Evolutionary conservation across 371 early-diverging fungal species (phyloP).

Genomic region (Rhizopus microsporus): DNA sequence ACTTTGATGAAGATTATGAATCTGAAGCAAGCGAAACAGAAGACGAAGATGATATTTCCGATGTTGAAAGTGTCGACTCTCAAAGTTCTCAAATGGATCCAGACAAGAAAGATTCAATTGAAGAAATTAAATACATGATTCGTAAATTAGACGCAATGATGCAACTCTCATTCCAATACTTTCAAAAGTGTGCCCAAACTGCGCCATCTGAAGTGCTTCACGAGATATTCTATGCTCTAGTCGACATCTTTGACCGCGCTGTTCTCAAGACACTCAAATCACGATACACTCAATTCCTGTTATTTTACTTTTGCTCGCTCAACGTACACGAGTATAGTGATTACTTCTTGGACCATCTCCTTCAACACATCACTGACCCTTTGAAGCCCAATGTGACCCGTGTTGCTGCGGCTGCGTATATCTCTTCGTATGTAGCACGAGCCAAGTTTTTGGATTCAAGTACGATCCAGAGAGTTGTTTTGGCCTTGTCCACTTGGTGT

Average conservation of each 20-base stretch:
- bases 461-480: slow-evolving; percentile 66
- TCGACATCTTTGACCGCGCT: slow-evolving; percentile 79
- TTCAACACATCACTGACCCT: slow-evolving; percentile 61
- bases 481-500: slow-evolving; percentile 71
- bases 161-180: slow-evolving; percentile 64
- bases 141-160: slow-evolving; percentile 89
- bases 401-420: slow-evolving; percentile 82
- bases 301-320: slow-evolving; percentile 82
- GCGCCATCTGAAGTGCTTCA: slow-evolving; percentile 26
- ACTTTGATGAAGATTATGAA: slow-evolving; percentile 47
- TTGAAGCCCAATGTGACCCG: slow-evolving; percentile 70
- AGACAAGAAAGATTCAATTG: slow-evolving; percentile 32
- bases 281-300: slow-evolving; percentile 89
- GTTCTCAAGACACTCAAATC: slow-evolving; percentile 88
- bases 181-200: slow-evolving; percentile 31
- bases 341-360: slow-evolving; percentile 77
- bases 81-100: slow-evolving; percentile 19
- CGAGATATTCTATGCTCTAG: slow-evolving; percentile 63
- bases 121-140: slow-evolving; percentile 66
- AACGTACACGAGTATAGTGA: slow-evolving; percentile 67
- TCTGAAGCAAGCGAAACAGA: slow-evolving; percentile 40
- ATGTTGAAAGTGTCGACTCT: slow-evolving; percentile 25
- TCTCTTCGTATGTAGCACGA: slow-evolving; percentile 88
- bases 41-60: slow-evolving; percentile 35
- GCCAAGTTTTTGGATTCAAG: slow-evolving; percentile 71